Evolutionary conservation across 441 rosid genomes (phyloP), one percentile per base, ranked within the genome.

Genomic region (Jatropha multifida): DNA sequence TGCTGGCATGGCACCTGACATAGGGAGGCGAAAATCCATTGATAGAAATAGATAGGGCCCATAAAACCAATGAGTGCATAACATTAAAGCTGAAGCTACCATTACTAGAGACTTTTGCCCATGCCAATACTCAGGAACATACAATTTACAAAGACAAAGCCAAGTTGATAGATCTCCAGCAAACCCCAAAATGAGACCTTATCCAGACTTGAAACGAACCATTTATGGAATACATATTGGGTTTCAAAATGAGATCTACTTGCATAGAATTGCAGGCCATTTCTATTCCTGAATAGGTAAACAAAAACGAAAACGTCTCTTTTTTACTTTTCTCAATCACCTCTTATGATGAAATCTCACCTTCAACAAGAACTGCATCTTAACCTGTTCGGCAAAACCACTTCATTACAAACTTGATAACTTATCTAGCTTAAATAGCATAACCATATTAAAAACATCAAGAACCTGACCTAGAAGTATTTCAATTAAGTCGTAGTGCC

Each of bases 301-400:
- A 23, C 26, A 64, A 46, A 68, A 13, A 18, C 12, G 20, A 40
- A 26, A 61, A 4, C 12, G 20, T 48, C 38, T 56, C 6, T 67
- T 4, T 32, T 12, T 58, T 9, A 11, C 14, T 61, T 48, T 12
- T 15, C 37, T 27, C 79, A 76, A 54, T 90, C 89, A 91, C 83
- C 88, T 79, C 92, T 88, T 92, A 84, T 94, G 97, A 84, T 89
- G 88, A 81, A 94, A 96, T 89, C 91, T 86, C 79, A 94, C 96
- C 89, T 92, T 94, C 94, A 96, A 81, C 89, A 94, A 76, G 85
- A 86, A 96, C 84, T 94, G 98, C 97, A 96, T 80, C 89, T 94
- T 96, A 74, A 91, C 94, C 98, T 94, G 89, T 72, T 75, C 77
- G 81, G 78, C 37, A 70, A 51, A 73, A 37, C 27, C 51, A 81